Conservation (phyloP, 306 rosid genomes). For the Alnus glutinosa region DNA sequence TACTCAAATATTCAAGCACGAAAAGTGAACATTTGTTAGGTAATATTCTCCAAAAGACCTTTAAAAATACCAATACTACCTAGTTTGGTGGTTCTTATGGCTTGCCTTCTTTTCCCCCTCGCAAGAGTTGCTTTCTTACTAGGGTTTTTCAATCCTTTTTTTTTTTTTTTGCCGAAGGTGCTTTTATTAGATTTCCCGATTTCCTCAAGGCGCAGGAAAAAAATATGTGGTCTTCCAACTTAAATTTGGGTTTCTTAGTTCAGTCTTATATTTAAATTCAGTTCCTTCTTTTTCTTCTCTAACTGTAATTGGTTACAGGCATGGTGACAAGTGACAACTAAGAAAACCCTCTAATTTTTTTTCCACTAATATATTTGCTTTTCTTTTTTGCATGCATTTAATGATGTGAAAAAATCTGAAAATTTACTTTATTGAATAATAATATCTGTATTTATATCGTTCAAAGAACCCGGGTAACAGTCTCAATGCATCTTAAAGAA, state of each 20-base stretch:
- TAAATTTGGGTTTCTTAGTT: background rate
- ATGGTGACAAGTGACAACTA: background rate
- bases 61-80: background rate
- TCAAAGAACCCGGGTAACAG: too few relatives aligned
- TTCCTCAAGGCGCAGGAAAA: background rate
- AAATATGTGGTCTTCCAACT: background rate
- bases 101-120: background rate
- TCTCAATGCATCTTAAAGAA: background rate
- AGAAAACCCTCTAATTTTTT: background rate
- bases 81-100: background rate
- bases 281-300: background rate
- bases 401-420: background rate
- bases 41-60: background rate
- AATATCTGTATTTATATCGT: too few relatives aligned
- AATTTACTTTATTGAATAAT: too few relatives aligned
- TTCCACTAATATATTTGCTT: background rate
- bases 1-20: background rate
- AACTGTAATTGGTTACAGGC: background rate
- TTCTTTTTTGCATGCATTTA: background rate
- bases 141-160: too few relatives aligned
- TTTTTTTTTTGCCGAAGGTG: background rate
- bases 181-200: background rate
- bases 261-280: background rate
- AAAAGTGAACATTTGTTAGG: background rate
- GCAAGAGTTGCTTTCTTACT: too few relatives aligned